These are phyloP conservation scores for Kockiozyma suomiensis DNA, from an alignment of 805 yeast species.

Conservation along the genomic window DNA sequence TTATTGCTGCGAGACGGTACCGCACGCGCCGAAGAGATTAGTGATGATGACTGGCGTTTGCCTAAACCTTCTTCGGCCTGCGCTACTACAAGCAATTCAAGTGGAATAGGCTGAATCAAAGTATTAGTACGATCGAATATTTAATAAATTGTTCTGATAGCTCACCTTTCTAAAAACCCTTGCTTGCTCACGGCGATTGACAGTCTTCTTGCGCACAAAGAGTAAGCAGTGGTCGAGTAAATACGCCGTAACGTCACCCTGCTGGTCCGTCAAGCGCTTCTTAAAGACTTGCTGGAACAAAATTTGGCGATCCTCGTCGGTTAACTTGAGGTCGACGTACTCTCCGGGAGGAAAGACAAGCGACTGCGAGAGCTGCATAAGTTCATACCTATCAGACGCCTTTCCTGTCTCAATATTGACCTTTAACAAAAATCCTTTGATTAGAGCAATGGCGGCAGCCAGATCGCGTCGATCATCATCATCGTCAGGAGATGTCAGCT, in stretches of 20 bases:
- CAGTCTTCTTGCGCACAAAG: constrained; percentile 81
- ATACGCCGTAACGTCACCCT: constrained; percentile 82
- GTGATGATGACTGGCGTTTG: constrained; percentile 39
- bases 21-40: constrained; percentile 35
- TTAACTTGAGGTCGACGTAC: constrained; percentile 79
- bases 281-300: constrained; percentile 77
- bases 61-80: constrained; percentile 73
- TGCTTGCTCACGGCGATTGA: constrained; percentile 86
- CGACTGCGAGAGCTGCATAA: constrained; percentile 82
- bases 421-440: constrained; percentile 72
- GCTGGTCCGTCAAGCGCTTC: constrained; percentile 62
- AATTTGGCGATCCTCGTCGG: constrained; percentile 77
- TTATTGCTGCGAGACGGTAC: constrained; percentile 35
- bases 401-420: constrained; percentile 90
- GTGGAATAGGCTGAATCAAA: constrained; percentile 42
- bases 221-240: constrained; percentile 84
- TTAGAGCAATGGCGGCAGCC: constrained; percentile 70
- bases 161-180: constrained; percentile 74
- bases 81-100: constrained; percentile 47
- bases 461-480: constrained; percentile 71
- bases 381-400: constrained; percentile 87
- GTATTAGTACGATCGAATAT: neutral
- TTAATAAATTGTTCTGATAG: neutral
- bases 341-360: constrained; percentile 81
- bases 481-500: constrained; percentile 69